phyloP scores from a whole-genome alignment of 2,329 filamentous ascomycete genomes.

The Cercospora janseana region DNA sequence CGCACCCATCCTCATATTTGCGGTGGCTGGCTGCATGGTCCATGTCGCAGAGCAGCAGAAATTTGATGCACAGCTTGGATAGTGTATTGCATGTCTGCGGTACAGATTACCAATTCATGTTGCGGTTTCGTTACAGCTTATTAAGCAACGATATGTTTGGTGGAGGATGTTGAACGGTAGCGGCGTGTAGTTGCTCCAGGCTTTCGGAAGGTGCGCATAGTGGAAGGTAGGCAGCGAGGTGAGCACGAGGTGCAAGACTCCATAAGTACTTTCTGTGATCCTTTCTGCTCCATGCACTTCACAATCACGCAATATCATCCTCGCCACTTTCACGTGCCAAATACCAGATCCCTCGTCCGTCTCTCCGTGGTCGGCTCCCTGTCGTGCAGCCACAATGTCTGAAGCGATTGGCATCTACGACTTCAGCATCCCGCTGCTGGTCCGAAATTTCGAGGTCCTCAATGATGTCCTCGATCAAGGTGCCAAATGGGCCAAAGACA shows the following conservation, averaged over 20 bases:
- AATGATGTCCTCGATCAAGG: conserved; percentile 47
- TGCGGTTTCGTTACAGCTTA: not conserved
- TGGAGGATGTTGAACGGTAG: not conserved
- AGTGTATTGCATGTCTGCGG: not conserved
- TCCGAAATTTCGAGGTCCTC: conserved; percentile 46
- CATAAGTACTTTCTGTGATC: not conserved
- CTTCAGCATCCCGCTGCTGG: conserved; percentile 42
- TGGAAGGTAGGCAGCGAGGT: not conserved
- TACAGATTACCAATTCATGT: conserved; percentile 1
- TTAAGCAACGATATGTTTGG: not conserved
- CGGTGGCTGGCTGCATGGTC: not conserved
- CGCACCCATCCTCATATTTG: not conserved
- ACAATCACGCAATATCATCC: conserved; percentile 6
- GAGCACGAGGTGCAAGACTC: no score
- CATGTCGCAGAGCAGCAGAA: not conserved
- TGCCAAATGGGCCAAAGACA: conserved; percentile 42
- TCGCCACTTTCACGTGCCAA: conserved; percentile 3
- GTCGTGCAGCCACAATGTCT: not conserved
- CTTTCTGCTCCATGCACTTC: not conserved
- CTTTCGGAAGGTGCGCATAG: not conserved
- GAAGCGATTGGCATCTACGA: conserved; percentile 21
- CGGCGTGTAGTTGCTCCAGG: not conserved
- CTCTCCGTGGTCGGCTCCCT: not conserved
- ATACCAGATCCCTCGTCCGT: not conserved
- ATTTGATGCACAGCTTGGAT: not conserved